These are phyloP conservation scores for Aspergillus persii DNA, from an alignment of 2,329 filamentous ascomycete species.

Conservation along the genomic window DNA sequence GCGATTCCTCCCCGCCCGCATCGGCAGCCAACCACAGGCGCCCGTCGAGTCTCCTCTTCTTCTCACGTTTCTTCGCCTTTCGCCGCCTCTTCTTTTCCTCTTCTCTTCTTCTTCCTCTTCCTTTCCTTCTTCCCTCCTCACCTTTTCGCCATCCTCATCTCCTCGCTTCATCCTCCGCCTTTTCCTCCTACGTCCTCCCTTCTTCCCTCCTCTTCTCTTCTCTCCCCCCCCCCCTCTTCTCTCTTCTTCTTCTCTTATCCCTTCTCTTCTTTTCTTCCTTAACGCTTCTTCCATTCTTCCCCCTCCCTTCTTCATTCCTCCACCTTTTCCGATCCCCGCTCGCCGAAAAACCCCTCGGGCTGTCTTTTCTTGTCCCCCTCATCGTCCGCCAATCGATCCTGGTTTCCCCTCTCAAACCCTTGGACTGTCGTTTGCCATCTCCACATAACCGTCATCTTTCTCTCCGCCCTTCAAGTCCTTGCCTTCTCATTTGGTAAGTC, in stretches of 20 bases:
- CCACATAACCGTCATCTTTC: not conserved
- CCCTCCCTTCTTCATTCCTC: conserved; percentile 24
- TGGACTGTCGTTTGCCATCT: not conserved
- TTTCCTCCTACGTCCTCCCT: conserved; percentile 20
- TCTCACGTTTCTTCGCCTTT: conserved; percentile 12
- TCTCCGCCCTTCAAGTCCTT: not conserved
- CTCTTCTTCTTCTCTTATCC: conserved; percentile 17
- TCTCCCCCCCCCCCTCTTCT: conserved; percentile 21
- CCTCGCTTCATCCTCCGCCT: conserved; percentile 23
- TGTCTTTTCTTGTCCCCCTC: conserved; percentile 19
- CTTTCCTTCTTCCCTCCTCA: conserved; percentile 14
- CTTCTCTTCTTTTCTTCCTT: conserved; percentile 16
- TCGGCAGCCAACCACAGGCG: not conserved
- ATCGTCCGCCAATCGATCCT: conserved; percentile 10
- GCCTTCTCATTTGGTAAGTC: not conserved
- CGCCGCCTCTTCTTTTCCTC: conserved; percentile 10
- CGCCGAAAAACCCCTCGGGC: conserved; percentile 27
- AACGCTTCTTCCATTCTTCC: conserved; percentile 10
- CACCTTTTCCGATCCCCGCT: conserved; percentile 28
- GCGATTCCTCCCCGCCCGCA: not conserved
- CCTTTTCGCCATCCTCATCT: conserved; percentile 19
- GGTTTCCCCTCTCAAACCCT: conserved; percentile 2
- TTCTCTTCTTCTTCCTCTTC: conserved; percentile 18
- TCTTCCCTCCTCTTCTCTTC: conserved; percentile 12
- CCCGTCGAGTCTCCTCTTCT: conserved; percentile 10